Conservation (phyloP, 352 stramenopile genomes). For the Thraustochytrium sp. region DNA sequence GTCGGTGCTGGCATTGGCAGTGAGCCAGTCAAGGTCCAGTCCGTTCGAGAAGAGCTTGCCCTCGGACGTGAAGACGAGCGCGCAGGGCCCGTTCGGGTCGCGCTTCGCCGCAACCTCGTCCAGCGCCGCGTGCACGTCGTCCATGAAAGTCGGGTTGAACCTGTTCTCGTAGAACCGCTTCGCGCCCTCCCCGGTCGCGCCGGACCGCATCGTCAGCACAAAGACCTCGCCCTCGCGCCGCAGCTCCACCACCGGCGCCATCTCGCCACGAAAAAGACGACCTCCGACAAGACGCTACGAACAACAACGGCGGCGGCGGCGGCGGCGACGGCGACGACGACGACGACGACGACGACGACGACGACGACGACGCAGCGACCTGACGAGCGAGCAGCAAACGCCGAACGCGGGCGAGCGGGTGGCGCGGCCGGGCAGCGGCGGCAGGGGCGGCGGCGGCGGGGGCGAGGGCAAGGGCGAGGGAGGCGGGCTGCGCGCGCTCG, state of each 20-base stretch:
- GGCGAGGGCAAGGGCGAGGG: no score
- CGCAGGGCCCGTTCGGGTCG: not conserved
- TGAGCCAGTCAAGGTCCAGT: constrained; percentile 24
- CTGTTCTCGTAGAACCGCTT: constrained; percentile 12
- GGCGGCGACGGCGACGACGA: no score
- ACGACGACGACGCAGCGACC: no score
- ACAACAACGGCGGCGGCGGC: no score
- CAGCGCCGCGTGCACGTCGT: not conserved
- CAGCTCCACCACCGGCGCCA: not conserved
- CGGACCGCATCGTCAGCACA: not conserved
- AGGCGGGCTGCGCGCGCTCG: no score
- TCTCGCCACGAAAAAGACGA: no score
- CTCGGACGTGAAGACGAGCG: constrained; percentile 1
- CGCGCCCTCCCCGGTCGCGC: not conserved
- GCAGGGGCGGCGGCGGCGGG: no score
- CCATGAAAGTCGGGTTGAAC: not conserved
- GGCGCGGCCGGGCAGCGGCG: no score
- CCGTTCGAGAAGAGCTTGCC: constrained; percentile 35
- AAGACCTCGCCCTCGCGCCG: not conserved
- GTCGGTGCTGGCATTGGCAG: not conserved
- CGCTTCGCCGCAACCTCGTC: not conserved
- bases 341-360: no score
- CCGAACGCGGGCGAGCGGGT: no score
- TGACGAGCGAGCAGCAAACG: no score
- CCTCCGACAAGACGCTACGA: no score